Conservation (phyloP, 2,329 filamentous ascomycete genomes). For the Stagonosporopsis rhizophila region DNA sequence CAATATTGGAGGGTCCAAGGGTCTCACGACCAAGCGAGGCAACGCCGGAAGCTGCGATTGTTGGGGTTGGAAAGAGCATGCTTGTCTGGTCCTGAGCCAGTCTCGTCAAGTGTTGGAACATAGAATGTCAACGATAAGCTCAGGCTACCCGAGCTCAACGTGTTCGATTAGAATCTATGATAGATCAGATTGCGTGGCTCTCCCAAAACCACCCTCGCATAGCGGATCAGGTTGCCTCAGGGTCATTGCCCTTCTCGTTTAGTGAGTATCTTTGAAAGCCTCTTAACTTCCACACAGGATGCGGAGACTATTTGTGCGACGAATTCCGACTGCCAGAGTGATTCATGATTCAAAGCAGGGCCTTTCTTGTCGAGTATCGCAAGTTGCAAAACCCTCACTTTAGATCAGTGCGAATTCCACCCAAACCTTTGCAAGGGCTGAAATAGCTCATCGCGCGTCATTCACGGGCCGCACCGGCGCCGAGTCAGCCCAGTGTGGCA, state of each 20-base stretch:
- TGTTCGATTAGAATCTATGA: background rate
- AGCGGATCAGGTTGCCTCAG: background rate
- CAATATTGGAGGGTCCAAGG: background rate
- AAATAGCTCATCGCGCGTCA: background rate
- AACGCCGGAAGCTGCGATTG: background rate
- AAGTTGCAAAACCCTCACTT: background rate
- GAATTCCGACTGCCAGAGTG: background rate
- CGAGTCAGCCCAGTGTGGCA: background rate
- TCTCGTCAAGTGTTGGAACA: background rate
- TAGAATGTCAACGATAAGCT: background rate
- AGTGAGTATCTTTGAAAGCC: background rate
- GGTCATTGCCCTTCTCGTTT: background rate
- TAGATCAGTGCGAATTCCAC: background rate
- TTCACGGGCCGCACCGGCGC: background rate
- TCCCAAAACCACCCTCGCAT: background rate
- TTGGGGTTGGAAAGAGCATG: background rate
- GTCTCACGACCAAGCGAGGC: background rate
- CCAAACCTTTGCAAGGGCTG: background rate
- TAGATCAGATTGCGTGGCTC: background rate
- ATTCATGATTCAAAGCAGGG: background rate
- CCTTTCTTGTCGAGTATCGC: background rate
- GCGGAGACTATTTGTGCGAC: background rate
- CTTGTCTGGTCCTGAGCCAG: conserved; percentile 1
- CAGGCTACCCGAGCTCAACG: background rate
- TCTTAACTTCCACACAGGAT: background rate